These are phyloP conservation scores for Truncatella angustata DNA, from an alignment of 2,329 filamentous ascomycete genomes.

Conservation along the genomic window DNA sequence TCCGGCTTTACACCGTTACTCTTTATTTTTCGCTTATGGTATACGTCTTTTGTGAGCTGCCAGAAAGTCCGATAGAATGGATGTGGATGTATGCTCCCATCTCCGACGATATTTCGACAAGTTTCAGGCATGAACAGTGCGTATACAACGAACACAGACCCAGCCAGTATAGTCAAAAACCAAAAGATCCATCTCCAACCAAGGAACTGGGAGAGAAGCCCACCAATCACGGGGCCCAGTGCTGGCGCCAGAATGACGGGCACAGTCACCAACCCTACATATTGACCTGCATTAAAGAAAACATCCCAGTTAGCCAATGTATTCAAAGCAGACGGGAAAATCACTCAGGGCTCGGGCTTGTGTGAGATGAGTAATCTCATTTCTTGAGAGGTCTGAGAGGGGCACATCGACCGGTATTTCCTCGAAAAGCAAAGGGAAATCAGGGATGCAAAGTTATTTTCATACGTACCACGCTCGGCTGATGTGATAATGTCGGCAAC, in stretches of 20 bases:
- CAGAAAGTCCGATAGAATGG: conserved; percentile 22
- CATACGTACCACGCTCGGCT: conserved; percentile 56
- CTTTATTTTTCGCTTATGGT: background rate
- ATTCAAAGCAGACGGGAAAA: too few species aligned
- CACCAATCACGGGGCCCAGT: conserved; percentile 49
- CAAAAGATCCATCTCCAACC: conserved; percentile 26
- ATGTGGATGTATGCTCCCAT: conserved; percentile 38
- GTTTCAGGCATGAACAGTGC: conserved; percentile 36
- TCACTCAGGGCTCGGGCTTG: too few species aligned
- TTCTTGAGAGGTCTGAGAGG: too few species aligned
- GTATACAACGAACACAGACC: conserved; percentile 13
- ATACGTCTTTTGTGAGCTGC: conserved; percentile 21
- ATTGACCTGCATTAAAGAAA: too few species aligned
- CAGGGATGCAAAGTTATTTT: too few species aligned
- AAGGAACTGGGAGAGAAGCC: conserved; percentile 43
- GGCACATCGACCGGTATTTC: too few species aligned
- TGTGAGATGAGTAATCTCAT: too few species aligned
- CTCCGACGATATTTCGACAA: conserved; percentile 40
- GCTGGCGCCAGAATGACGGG: conserved; percentile 40
- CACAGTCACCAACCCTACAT: conserved; percentile 47
- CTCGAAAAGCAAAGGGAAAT: too few species aligned
- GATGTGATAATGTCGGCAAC: conserved; percentile 57
- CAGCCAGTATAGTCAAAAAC: conserved; percentile 22
- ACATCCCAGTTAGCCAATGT: too few species aligned
- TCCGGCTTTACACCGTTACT: conserved; percentile 7